Base-by-base conservation (phyloP, 1,139 yeast genomes). In the Candida sp. region DNA sequence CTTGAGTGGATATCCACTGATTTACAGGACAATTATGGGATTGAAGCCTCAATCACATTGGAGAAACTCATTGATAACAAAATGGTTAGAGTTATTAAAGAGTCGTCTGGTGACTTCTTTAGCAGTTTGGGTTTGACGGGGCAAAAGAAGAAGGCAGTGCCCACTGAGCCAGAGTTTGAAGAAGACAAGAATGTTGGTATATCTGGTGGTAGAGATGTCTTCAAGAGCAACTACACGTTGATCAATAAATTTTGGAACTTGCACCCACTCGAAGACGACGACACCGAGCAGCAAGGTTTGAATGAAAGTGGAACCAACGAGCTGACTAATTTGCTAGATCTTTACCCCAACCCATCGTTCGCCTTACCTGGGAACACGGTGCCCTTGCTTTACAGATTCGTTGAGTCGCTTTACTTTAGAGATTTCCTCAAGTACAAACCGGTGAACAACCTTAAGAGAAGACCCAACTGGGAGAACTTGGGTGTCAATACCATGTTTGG, bases 11-110 rank as follows among this genome's bases (percentile, higher is more conserved):
- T 89, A 25, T 75, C 79, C 48, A 71, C 67, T 7, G 85, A 80
- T 50, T 66, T 88, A 4, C 63, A 83, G 22, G 84, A 82, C 49
- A 77, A 81, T 45, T 88, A 79, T 60, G 96, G 96, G 0, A 68
- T 84, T 53, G 69, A 77, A 49, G 75, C 80, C 46, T 62, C 72
- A 5, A 58, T 73, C 5, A 51, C 65, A 6, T 51, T 76, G 22
- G 72, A 72, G 22, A 62, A 63, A 11, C 56, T 74, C 28, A 55
- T 69, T 5, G 59, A 64, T 28, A 59, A 52, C 47, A 65, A 68
- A 38, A 46, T 77, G 22, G 50, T 75, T n/a, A 56, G 65, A 40
- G 48, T 67, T 3, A 60, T 63, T 17, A 67, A 65, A 39, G 62
- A 66, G 6, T 56, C 59, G 1, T 54, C 46, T 7, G 52, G 47